These are phyloP conservation scores for Gnomoniopsis smithogilvyi DNA, from an alignment of 2,329 filamentous ascomycete genomes.

Conservation along the genomic window DNA sequence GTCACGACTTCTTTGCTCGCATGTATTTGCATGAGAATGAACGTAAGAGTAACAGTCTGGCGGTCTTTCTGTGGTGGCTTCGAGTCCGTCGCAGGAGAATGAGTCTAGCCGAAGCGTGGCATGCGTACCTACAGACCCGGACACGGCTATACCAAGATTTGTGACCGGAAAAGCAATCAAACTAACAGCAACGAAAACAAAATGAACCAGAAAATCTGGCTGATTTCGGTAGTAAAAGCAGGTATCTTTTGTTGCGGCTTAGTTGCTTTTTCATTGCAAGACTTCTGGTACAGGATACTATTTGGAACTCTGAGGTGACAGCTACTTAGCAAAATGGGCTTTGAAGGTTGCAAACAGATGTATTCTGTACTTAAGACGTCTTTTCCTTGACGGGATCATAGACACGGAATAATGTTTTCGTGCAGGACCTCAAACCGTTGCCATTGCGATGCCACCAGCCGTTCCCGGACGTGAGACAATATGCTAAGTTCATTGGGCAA, in stretches of 20 bases:
- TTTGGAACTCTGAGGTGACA: neutral
- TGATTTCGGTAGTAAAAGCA: too few relatives aligned
- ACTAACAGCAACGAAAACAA: too few relatives aligned
- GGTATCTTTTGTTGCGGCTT: too few relatives aligned
- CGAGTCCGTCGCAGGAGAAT: neutral
- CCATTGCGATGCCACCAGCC: neutral
- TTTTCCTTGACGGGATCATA: neutral
- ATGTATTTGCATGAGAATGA: neutral
- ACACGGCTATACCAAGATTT: neutral
- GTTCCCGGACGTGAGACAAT: neutral
- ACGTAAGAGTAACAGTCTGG: conserved; percentile 2
- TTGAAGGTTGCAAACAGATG: neutral
- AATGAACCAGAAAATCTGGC: too few relatives aligned
- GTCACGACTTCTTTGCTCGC: conserved; percentile 11
- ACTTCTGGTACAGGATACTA: too few relatives aligned
- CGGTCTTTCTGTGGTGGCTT: neutral
- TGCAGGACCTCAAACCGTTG: neutral
- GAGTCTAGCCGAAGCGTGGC: neutral
- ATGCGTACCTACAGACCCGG: neutral
- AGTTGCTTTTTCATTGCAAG: too few relatives aligned
- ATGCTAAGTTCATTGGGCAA: neutral
- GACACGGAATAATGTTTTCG: neutral
- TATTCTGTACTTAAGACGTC: neutral
- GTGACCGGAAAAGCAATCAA: too few relatives aligned
- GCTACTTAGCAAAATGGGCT: neutral